phyloP scores from a whole-genome alignment of 306 rosid species.

The Vachellia collinsii region DNA sequence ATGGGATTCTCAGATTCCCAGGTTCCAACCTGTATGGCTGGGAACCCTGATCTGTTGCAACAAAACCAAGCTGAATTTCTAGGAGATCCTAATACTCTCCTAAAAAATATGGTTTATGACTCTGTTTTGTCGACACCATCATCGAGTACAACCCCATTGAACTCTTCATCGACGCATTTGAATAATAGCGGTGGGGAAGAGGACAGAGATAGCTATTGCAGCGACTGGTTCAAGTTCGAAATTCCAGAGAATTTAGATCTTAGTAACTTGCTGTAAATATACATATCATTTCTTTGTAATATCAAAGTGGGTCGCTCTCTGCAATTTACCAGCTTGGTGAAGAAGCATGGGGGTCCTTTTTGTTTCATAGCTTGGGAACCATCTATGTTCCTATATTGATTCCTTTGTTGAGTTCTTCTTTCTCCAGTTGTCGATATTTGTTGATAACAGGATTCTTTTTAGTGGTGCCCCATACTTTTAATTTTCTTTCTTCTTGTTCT shows the following conservation, averaged over 20 bases:
- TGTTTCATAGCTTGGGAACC: neutral
- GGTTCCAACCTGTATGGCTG: conserved; percentile 31
- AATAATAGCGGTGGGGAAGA: conserved; percentile 57
- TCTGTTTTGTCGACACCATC: conserved; percentile 60
- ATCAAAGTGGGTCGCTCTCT: neutral
- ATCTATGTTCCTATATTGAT: neutral
- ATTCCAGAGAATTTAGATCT: conserved; percentile 70
- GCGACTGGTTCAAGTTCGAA: conserved; percentile 66
- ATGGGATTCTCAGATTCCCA: conserved; percentile 43
- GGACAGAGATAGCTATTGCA: conserved; percentile 64
- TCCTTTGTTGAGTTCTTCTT: neutral
- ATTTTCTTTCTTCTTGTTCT: neutral
- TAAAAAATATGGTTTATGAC: conserved; percentile 47
- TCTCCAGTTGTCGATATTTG: conserved; percentile 35
- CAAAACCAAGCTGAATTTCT: conserved; percentile 36
- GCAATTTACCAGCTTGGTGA: neutral
- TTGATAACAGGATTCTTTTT: conserved; percentile 18
- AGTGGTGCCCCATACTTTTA: neutral
- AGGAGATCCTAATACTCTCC: conserved; percentile 28
- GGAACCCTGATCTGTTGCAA: conserved; percentile 36
- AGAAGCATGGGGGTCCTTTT: neutral
- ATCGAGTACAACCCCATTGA: conserved; percentile 61
- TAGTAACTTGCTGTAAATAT: conserved; percentile 54
- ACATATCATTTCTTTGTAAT: neutral
- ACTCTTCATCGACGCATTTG: conserved; percentile 56